Evolutionary conservation across 106 monocot genomes (phyloP).

Genomic region (Dendrobium nobile): DNA sequence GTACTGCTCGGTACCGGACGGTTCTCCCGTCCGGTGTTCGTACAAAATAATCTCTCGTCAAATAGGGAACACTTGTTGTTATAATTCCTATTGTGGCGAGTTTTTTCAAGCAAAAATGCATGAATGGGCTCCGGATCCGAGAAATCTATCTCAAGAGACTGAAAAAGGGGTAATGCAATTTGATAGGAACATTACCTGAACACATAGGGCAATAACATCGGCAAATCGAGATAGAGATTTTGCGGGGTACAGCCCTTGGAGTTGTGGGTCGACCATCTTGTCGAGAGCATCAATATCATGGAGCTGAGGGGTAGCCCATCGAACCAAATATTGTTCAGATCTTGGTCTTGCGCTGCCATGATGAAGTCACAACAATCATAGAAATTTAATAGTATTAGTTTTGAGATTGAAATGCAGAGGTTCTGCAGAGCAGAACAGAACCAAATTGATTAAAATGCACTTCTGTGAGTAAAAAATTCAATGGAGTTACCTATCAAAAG

Average conservation of each 20-base stretch:
- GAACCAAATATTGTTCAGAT: conserved; percentile 77
- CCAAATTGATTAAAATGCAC: background rate
- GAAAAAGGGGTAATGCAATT: background rate
- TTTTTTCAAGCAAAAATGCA: too few relatives aligned
- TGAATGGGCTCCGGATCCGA: too few relatives aligned
- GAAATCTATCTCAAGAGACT: too few relatives aligned
- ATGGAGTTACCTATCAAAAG: conserved; percentile 65
- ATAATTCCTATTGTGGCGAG: too few relatives aligned
- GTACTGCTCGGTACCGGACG: too few relatives aligned
- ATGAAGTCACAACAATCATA: background rate
- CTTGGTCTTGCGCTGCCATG: conserved; percentile 54
- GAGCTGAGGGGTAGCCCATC: conserved; percentile 91
- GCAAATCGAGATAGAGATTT: conserved; percentile 96
- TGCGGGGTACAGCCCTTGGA: conserved; percentile 83
- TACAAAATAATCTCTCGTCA: too few relatives aligned
- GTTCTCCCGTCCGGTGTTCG: too few relatives aligned
- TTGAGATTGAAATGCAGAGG: background rate
- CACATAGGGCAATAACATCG: conserved; percentile 83
- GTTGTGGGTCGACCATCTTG: conserved; percentile 86
- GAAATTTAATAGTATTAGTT: background rate
- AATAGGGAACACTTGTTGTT: background rate
- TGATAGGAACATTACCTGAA: conserved; percentile 51
- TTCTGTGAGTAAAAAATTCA: background rate
- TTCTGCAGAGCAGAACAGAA: background rate
- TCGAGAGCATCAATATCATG: conserved; percentile 93